phyloP scores from a whole-genome alignment of 2,329 filamentous ascomycete species.

The Colletotrichum sp. region DNA sequence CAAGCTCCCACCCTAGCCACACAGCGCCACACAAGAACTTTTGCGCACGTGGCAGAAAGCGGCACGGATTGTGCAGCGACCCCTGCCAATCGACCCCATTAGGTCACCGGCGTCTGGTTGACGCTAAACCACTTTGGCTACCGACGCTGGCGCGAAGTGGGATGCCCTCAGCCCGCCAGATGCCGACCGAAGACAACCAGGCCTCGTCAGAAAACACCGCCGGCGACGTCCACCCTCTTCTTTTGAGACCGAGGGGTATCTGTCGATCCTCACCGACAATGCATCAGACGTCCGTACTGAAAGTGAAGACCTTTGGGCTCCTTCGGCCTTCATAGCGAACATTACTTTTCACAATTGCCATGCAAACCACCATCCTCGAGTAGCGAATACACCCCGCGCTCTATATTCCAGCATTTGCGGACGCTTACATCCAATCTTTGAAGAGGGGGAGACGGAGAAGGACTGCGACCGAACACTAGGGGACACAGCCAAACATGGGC shows the following conservation, averaged over 20 bases:
- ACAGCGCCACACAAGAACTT: not conserved
- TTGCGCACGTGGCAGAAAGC: not conserved
- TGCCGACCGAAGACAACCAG: conserved; percentile 1
- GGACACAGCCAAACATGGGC: not conserved
- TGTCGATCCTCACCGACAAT: not conserved
- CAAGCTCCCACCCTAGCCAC: not conserved
- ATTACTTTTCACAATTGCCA: not conserved
- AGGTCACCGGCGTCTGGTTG: conserved; percentile 11
- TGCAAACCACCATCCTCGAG: not conserved
- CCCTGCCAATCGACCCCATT: not conserved
- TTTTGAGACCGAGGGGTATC: not conserved
- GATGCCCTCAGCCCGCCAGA: not conserved
- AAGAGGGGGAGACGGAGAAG: not conserved
- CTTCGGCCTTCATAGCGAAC: not conserved
- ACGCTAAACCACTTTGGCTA: conserved; percentile 19
- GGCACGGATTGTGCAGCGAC: not conserved
- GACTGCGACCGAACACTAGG: not conserved
- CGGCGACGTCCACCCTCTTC: not conserved
- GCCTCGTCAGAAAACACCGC: not conserved
- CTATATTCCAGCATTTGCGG: not conserved
- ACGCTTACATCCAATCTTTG: not conserved
- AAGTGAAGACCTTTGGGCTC: conserved; percentile 1
- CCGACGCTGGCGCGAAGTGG: conserved; percentile 14
- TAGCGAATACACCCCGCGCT: not conserved
- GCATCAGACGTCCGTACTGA: not conserved